Evolutionary conservation across 2,329 filamentous ascomycete genomes (phyloP), one percentile per base, ranked within the genome.

Genomic region (Venturia pyrina): DNA sequence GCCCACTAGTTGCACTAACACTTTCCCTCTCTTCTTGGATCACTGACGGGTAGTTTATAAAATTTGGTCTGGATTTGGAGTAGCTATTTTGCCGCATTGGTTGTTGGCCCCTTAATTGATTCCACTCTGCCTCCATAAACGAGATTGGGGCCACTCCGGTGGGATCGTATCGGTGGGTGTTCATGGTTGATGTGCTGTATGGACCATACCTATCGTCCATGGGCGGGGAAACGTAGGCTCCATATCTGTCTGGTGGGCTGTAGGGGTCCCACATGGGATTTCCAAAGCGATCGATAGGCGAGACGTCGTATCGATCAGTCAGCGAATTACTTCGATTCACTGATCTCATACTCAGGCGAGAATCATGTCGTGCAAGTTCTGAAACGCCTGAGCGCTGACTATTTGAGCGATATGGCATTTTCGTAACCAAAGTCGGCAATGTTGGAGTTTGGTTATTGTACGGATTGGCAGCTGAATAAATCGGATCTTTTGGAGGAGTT

Each of bases 181-280:
- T 59, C 53, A 19, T 59, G 28, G 53, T 32, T 15, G 53, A 19
- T 1, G 53, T 19, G 32, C 53, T 59, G 32, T 59, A 59, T n/a
- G 32, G 53, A 59, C 53, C 53, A 17, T 59, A 59, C 37, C 53
- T 59, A 15, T 59, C 53, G 53, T 59, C 53, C 53, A 59, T 59
- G 5, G 53, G 53, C 32, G 53, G 53, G 3, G 28, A 3, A 15
- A 17, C 32, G 15, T 59, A 59, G 17, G 53, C 32, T n/a, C 28
- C 53, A 59, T 59, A 59, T 59, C 53, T 59, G 53, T 59, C 53
- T 21, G 53, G 19, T 10, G 53, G 28, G 32, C 32, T 19, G 53
- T 59, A 59, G 7, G 53, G 53, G 15, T 59, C 53, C 28, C 28
- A 59, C 53, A 59, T 59, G 6, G 53, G 28, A 21, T 37, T 59